phyloP scores from a whole-genome alignment of 208 protist species.

The Angomonas ambiguus region DNA sequence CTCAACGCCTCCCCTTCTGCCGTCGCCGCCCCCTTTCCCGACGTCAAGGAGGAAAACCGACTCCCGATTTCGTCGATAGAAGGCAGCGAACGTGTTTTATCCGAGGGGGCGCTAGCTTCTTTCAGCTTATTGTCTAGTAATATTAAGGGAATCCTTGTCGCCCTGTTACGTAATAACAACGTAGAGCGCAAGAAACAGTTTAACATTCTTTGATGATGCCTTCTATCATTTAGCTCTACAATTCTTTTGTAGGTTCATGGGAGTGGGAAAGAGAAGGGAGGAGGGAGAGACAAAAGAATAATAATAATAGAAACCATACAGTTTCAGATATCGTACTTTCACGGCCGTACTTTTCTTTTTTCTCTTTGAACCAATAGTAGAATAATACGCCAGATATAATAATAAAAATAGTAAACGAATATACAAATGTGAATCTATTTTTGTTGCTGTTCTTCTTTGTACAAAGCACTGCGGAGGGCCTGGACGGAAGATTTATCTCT shows the following conservation, averaged over 20 bases:
- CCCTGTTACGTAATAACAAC: background rate
- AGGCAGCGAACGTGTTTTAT: background rate
- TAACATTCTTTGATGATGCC: background rate
- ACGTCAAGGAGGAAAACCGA: background rate
- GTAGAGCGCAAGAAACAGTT: background rate
- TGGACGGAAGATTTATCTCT: conserved; percentile 23
- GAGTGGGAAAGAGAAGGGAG: too few species aligned
- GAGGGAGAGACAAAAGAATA: conserved; percentile 5
- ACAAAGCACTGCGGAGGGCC: conserved; percentile 14
- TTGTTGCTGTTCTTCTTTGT: background rate
- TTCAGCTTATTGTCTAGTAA: background rate
- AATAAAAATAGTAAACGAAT: too few species aligned
- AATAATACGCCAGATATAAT: too few species aligned
- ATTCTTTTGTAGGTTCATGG: too few species aligned
- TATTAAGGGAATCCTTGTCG: background rate
- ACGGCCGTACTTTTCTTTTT: too few species aligned
- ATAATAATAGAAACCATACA: too few species aligned
- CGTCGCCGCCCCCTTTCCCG: background rate
- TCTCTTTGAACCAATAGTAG: too few species aligned
- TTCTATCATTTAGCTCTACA: background rate
- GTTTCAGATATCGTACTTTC: too few species aligned
- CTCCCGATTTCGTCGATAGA: background rate
- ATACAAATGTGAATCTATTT: conserved; percentile 4
- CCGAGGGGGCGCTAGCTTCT: background rate
- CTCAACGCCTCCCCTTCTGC: background rate